Base-by-base conservation (phyloP, 768 basidiomycete species). In the Tylopilus felleus region DNA sequence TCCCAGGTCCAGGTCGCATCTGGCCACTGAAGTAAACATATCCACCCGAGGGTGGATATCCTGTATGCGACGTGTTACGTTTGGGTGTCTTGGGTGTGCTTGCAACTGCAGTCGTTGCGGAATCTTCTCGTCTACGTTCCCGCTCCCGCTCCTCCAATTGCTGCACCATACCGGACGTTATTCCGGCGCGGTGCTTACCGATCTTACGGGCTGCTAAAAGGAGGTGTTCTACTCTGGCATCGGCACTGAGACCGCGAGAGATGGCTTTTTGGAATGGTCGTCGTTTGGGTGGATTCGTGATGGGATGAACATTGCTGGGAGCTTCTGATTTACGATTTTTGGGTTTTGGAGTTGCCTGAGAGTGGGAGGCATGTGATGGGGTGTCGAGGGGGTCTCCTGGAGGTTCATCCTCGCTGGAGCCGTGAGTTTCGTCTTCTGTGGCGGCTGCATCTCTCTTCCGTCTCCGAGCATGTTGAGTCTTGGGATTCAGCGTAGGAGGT, bases 141-240 rank as follows among this genome's bases (percentile, higher is more conserved):
- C 58, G 72, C 21, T 67, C 63, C 9, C 66, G 64, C 31, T 74
- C 75, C 16, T 69, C 65, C 45, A 71, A 57, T 21, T 67, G 67
- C 6, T 73, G 71, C 19, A 73, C 65, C 60, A 82, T 65, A 7
- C 85, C 84, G 0, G 81, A 77, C 21, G 84, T 65, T n/a, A 80
- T 64, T 5, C 77, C 77, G 1, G 82, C 79, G 8, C 87, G 80
- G 50, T 82, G 76, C 29, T 81, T 78, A 5, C 88, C 88, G 4
- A 89, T 75, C 49, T 74, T 83, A n/a, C 86, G 80, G 9, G 86
- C 84, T 4, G 88, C 88, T 13, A 87, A 72, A 2, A 91, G 74
- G 12, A 90, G 71, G 60, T 87, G 87, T 60, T 90, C 88, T 0
- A 78, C 75, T 43, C 85, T 79, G 5, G 88, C 89, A 56, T 91